Evolutionary conservation across 176 grass and related monocot species (phyloP).

Genomic region (Oryza rufipogon): DNA sequence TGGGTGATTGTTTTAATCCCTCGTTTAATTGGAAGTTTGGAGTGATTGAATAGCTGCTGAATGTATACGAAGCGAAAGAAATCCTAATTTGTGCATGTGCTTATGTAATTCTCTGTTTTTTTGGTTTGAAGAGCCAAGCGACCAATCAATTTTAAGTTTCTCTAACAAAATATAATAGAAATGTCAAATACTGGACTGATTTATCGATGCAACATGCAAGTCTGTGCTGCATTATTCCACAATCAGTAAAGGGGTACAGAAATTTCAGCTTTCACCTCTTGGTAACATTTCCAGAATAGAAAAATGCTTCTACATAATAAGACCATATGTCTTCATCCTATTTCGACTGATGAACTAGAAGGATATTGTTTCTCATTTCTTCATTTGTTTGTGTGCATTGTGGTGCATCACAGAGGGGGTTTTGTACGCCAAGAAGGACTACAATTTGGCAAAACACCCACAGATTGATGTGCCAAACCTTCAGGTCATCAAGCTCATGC

Average conservation of each 20-base stretch:
- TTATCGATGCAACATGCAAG: too few relatives aligned
- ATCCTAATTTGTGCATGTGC: background rate
- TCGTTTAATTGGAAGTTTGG: background rate
- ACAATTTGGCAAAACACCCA: conserved; percentile 78
- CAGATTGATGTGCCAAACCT: conserved; percentile 79
- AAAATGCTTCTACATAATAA: background rate
- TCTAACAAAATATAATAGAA: background rate
- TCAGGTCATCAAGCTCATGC: conserved; percentile 89
- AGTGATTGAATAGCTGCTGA: background rate
- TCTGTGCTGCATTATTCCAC: background rate
- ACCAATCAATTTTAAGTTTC: background rate
- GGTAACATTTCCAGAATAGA: too few relatives aligned
- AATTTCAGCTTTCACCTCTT: background rate
- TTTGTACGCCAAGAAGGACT: conserved; percentile 76
- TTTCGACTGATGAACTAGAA: background rate
- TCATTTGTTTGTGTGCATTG: background rate
- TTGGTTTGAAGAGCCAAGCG: background rate
- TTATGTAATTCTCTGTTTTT: background rate
- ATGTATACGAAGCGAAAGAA: background rate
- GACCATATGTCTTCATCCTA: background rate
- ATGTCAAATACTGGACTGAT: background rate
- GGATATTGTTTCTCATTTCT: background rate
- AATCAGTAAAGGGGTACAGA: background rate
- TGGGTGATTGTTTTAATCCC: background rate
- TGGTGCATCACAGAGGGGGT: conserved; percentile 57